Conservation (phyloP, 768 basidiomycete species). For the Amanita pallidorosea region DNA sequence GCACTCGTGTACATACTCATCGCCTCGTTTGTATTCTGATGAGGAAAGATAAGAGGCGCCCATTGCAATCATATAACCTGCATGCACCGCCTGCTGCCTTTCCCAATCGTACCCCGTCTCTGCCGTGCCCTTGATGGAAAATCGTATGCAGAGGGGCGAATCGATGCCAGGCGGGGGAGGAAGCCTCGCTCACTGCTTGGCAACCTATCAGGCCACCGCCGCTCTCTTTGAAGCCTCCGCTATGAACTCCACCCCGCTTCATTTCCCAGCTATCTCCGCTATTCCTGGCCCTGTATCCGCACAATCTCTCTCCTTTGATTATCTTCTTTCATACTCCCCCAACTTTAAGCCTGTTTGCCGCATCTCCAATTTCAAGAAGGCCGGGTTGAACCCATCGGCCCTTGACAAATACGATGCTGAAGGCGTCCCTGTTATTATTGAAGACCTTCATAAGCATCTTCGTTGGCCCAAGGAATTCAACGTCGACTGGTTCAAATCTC, state of each 20-base stretch:
- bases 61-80: neutral
- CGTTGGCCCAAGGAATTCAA: conserved; percentile 53
- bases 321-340: conserved; percentile 20
- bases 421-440: conserved; percentile 56
- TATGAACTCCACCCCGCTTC: neutral
- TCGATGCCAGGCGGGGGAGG: conserved; percentile 1
- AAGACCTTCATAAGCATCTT: conserved; percentile 42
- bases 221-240: neutral
- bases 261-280: conserved; percentile 1
- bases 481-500: conserved; percentile 37
- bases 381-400: conserved; percentile 15
- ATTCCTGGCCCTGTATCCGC: conserved; percentile 21
- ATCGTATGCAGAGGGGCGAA: conserved; percentile 14
- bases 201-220: neutral
- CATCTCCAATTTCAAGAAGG: conserved; percentile 16
- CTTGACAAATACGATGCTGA: conserved; percentile 35
- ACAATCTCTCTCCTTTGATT: conserved; percentile 38
- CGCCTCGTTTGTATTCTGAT: neutral
- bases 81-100: neutral
- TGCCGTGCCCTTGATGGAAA: conserved; percentile 8
- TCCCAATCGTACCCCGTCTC: neutral
- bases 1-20: too few relatives aligned
- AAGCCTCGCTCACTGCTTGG: neutral
- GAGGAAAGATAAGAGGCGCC: neutral
- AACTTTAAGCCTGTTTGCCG: conserved; percentile 23